phyloP scores from a whole-genome alignment of 257 asterid species.

The Nicotiana undulata region DNA sequence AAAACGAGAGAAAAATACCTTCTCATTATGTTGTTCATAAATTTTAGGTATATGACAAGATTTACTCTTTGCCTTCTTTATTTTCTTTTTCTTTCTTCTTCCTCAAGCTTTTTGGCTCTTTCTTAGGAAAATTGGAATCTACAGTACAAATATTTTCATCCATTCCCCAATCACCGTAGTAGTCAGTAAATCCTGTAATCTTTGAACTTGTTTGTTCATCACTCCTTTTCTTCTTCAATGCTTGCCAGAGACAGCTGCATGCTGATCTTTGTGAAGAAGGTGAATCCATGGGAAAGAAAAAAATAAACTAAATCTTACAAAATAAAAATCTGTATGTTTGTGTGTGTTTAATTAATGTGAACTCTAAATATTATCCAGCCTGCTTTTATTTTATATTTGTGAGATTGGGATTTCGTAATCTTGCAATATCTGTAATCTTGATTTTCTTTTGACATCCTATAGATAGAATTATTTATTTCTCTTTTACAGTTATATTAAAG shows the following conservation, averaged over 20 bases:
- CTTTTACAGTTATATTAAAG: too few relatives aligned
- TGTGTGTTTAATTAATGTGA: too few relatives aligned
- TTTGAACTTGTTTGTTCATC: background rate
- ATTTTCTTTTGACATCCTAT: too few relatives aligned
- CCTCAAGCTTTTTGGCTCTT: background rate
- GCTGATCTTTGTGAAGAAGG: background rate
- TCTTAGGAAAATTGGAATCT: background rate
- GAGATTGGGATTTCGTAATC: too few relatives aligned
- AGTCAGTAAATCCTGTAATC: background rate
- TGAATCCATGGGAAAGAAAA: background rate
- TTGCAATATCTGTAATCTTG: too few relatives aligned
- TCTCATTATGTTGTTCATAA: too few relatives aligned
- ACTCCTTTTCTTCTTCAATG: background rate
- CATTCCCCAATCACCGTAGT: conserved; percentile 14
- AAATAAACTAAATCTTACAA: background rate
- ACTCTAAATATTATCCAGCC: too few relatives aligned
- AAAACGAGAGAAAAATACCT: background rate
- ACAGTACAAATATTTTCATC: background rate
- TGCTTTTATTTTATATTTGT: too few relatives aligned
- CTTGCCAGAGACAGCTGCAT: conserved; percentile 2
- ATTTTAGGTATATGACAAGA: background rate
- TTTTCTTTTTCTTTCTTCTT: background rate
- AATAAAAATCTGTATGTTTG: background rate
- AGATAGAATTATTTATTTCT: too few relatives aligned
- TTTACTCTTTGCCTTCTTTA: background rate